Conservation (phyloP, 1,284 basidiomycete species). For the Marasmius tenuissimus region DNA sequence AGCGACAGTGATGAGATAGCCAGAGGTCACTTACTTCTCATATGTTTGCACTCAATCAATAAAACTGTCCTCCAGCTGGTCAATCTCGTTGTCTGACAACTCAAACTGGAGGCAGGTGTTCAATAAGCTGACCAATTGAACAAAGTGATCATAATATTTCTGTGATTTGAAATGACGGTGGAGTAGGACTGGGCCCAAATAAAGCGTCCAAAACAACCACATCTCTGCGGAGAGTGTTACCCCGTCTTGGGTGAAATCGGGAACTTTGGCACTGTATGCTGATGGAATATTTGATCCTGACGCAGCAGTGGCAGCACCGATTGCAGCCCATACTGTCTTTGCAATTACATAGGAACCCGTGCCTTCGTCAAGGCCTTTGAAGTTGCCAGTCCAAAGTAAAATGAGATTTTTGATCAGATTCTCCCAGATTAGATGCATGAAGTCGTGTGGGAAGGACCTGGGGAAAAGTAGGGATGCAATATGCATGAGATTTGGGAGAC, state of each 20-base stretch:
- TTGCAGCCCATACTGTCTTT: slow-evolving; percentile 34
- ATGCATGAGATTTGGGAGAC: slow-evolving; percentile 29
- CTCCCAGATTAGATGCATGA: slow-evolving; percentile 49
- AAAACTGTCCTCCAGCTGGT: slow-evolving; percentile 30
- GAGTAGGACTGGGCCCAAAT: slow-evolving; percentile 40
- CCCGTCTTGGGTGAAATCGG: slow-evolving; percentile 33
- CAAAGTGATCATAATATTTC: slow-evolving; percentile 43
- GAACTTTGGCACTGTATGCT: slow-evolving; percentile 35
- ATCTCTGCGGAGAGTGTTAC: slow-evolving; percentile 25
- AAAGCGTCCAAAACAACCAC: slow-evolving; percentile 39
- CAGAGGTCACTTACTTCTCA: slow-evolving; percentile 32
- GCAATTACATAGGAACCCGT: slow-evolving; percentile 29
- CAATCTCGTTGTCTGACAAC: slow-evolving; percentile 32
- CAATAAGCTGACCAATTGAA: slow-evolving; percentile 37
- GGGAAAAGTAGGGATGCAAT: slow-evolving; percentile 39
- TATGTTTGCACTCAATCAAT: slow-evolving; percentile 41
- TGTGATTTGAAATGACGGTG: slow-evolving; percentile 22
- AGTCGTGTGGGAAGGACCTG: slow-evolving; percentile 42
- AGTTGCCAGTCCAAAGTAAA: slow-evolving; percentile 37
- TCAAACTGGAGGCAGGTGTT: slow-evolving; percentile 41
- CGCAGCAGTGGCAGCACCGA: slow-evolving; percentile 31
- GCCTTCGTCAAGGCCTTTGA: slow-evolving; percentile 36
- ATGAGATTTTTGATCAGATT: slow-evolving; percentile 41
- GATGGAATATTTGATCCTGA: slow-evolving; percentile 35
- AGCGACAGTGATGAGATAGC: neutral